Percentiles rank a stretch among this genome's conserved stretches.
Evolutionary conservation across 2,329 filamentous ascomycete genomes (phyloP).

Genomic region (Zarea fungicola): DNA sequence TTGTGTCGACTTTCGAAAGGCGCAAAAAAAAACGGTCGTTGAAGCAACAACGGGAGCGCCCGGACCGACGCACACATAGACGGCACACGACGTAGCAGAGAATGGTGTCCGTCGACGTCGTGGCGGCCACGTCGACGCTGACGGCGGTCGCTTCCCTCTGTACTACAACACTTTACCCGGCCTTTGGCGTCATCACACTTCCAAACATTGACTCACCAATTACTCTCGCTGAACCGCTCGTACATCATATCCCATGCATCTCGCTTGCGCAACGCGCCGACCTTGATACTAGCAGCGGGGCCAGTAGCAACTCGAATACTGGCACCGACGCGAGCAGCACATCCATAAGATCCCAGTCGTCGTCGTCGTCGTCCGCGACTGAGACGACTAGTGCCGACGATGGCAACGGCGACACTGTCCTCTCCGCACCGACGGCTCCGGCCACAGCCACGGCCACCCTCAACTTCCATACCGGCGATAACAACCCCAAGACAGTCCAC

Average conservation of each 20-base stretch:
- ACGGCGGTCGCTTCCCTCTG: constrained; percentile 31
- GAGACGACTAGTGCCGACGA: constrained; percentile 38
- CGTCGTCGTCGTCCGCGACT: constrained; percentile 20
- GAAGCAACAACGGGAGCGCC: too few species aligned
- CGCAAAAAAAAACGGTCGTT: too few species aligned
- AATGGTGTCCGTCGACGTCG: constrained; percentile 11
- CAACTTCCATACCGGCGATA: constrained; percentile 23
- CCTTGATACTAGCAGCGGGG: not conserved
- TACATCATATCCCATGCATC: constrained; percentile 42
- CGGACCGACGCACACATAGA: too few species aligned
- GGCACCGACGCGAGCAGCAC: not conserved
- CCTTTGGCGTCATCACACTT: constrained; percentile 44
- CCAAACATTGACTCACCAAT: constrained; percentile 45
- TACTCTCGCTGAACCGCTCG: constrained; percentile 53
- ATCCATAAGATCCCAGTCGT: not conserved
- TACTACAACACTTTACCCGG: constrained; percentile 38
- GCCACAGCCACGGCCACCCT: constrained; percentile 19
- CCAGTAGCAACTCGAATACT: not conserved
- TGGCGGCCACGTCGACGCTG: constrained; percentile 19
- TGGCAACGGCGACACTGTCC: constrained; percentile 15
- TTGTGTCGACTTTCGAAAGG: too few species aligned
- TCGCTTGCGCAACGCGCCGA: constrained; percentile 20
- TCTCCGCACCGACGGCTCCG: constrained; percentile 3
- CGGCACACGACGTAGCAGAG: too few species aligned
- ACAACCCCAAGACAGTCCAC: constrained; percentile 18